Evolutionary conservation across 768 basidiomycete genomes (phyloP).

Genomic region (Suillus spraguei): DNA sequence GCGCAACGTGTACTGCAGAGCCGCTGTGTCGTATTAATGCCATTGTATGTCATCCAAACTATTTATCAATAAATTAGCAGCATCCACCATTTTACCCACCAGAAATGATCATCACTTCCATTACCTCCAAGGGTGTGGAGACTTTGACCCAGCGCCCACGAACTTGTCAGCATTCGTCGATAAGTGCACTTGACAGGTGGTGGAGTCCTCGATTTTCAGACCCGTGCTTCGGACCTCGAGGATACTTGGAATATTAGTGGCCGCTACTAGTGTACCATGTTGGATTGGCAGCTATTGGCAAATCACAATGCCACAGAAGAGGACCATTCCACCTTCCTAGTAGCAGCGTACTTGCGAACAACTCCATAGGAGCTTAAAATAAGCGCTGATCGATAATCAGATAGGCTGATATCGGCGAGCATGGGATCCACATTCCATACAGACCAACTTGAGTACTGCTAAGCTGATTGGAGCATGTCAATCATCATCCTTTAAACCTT

Average conservation of each 20-base stretch:
- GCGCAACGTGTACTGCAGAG: neutral
- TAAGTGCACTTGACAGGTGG: neutral
- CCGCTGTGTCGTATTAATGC: neutral
- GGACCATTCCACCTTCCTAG: neutral
- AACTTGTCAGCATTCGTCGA: neutral
- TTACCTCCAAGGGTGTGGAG: neutral
- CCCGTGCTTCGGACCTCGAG: constrained; percentile 1
- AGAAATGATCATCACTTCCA: neutral
- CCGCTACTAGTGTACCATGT: neutral
- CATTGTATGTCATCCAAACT: neutral
- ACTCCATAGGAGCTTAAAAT: neutral
- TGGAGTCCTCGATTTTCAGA: neutral
- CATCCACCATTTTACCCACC: neutral
- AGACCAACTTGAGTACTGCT: neutral
- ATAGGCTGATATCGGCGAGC: neutral
- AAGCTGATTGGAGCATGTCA: neutral
- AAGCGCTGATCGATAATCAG: neutral
- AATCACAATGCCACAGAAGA: neutral
- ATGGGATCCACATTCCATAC: neutral
- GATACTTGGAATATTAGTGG: neutral
- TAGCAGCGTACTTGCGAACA: neutral
- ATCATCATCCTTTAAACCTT: neutral
- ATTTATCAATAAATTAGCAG: neutral
- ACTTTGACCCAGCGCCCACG: neutral
- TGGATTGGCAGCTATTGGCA: constrained; percentile 1